Evolutionary conservation across 345 rosid species (phyloP).

Genomic region (Salix caprea): DNA sequence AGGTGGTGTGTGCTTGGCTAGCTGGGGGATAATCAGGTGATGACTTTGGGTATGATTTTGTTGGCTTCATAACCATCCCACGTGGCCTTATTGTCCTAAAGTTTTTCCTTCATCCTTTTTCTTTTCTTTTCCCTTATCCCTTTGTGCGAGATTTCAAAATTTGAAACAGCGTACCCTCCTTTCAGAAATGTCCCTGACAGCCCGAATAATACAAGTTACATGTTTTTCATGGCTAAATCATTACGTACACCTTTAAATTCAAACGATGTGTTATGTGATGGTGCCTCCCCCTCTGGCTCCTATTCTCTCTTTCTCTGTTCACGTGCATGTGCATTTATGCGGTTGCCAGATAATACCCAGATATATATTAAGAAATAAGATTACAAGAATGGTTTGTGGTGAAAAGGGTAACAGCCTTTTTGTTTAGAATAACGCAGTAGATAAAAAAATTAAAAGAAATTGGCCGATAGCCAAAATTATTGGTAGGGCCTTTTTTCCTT

Average conservation of each 20-base stretch:
- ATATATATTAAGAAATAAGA: too few species aligned
- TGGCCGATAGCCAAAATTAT: background rate
- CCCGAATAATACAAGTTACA: background rate
- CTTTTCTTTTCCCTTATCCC: constrained; percentile 5
- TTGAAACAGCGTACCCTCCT: constrained; percentile 31
- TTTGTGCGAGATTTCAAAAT: constrained; percentile 36
- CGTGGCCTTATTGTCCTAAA: constrained; percentile 24
- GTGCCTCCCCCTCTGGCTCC: constrained; percentile 9
- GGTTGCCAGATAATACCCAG: background rate
- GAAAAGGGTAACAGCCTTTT: constrained; percentile 1
- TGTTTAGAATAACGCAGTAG: background rate
- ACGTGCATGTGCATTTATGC: background rate
- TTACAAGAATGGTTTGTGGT: background rate
- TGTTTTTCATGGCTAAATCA: constrained; percentile 21
- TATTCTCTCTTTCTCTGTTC: background rate
- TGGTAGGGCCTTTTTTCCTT: background rate
- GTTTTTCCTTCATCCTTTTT: constrained; percentile 12
- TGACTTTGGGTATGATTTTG: constrained; percentile 18
- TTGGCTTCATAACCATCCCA: constrained; percentile 8
- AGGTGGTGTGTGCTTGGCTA: background rate
- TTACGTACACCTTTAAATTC: constrained; percentile 22
- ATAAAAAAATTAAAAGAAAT: background rate
- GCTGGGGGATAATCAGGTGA: background rate
- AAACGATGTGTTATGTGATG: background rate
- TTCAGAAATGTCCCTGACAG: background rate